Conservation (phyloP, 768 basidiomycete species). For the Collybia sp. region DNA sequence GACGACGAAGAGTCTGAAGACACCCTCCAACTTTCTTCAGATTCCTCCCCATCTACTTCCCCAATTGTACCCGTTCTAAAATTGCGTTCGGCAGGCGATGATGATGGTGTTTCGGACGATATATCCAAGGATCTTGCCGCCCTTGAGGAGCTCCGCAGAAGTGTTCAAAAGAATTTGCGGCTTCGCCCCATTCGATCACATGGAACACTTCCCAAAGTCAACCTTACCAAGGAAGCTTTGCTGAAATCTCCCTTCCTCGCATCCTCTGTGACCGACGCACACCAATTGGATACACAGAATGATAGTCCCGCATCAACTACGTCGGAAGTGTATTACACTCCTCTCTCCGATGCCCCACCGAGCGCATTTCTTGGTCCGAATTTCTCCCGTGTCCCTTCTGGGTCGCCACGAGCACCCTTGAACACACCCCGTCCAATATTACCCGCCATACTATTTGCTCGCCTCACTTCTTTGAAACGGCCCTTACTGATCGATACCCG, state of each 20-base stretch:
- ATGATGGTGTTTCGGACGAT: conserved; percentile 47
- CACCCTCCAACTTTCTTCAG: conserved; percentile 34
- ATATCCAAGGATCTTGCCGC: conserved; percentile 62
- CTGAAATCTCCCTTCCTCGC: conserved; percentile 19
- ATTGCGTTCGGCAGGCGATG: conserved; percentile 23
- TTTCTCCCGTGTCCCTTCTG: conserved; percentile 11
- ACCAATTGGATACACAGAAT: conserved; percentile 25
- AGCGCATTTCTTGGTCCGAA: conserved; percentile 20
- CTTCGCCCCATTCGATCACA: conserved; percentile 71
- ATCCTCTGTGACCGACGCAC: conserved; percentile 11
- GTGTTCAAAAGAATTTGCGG: conserved; percentile 72
- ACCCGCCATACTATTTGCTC: conserved; percentile 41
- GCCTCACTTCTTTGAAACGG: conserved; percentile 42
- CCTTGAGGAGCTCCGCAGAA: conserved; percentile 65
- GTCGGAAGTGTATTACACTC: conserved; percentile 47
- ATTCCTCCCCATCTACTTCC: conserved; percentile 25
- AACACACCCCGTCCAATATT: conserved; percentile 26
- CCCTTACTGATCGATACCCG: conserved; percentile 85
- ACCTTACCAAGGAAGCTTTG: conserved; percentile 21
- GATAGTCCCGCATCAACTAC: conserved; percentile 44
- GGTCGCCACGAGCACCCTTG: conserved; percentile 18
- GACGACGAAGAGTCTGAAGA: conserved; percentile 35
- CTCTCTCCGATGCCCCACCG: conserved; percentile 29
- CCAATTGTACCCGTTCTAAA: conserved; percentile 27
- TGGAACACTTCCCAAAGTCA: conserved; percentile 43